phyloP scores from a whole-genome alignment of 306 rosid species.

The Leucaena leucocephala region DNA sequence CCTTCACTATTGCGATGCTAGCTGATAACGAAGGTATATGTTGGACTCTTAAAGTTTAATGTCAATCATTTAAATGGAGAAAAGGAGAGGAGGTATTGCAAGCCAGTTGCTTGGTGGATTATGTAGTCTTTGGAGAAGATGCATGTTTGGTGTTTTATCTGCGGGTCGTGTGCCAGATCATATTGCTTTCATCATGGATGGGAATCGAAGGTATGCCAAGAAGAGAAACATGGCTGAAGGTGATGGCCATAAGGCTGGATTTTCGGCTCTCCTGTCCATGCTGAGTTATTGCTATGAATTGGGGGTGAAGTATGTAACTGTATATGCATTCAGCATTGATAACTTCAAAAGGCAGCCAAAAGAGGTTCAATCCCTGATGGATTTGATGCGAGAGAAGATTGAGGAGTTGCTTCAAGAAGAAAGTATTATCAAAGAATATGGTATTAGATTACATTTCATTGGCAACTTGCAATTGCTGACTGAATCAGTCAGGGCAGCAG shows the following conservation, averaged over 20 bases:
- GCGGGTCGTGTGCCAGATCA: constrained; percentile 75
- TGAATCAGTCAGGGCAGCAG: constrained; percentile 58
- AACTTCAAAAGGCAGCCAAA: constrained; percentile 66
- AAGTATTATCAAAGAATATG: constrained; percentile 55
- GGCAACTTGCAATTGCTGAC: constrained; percentile 64
- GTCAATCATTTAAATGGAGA: constrained; percentile 48
- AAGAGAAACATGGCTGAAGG: constrained; percentile 52
- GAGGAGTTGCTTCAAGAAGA: constrained; percentile 60
- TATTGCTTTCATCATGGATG: constrained; percentile 92
- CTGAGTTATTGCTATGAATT: constrained; percentile 73
- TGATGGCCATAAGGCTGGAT: constrained; percentile 72
- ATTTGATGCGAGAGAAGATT: constrained; percentile 72
- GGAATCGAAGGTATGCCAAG: constrained; percentile 80
- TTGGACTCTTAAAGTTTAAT: constrained; percentile 7
- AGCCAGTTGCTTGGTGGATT: constrained; percentile 40
- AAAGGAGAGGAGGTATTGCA: constrained; percentile 28
- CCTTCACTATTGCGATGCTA: constrained; percentile 17
- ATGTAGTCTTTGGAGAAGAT: constrained; percentile 53
- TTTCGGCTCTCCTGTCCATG: constrained; percentile 52
- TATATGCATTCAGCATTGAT: constrained; percentile 90
- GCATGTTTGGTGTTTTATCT: constrained; percentile 53
- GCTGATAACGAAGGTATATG: constrained; percentile 19
- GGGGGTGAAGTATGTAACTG: constrained; percentile 65
- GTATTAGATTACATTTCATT: constrained; percentile 61
- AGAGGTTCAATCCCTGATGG: constrained; percentile 69